Conservation (phyloP, 805 yeast genomes). For the Ogataea wickerhamii region DNA sequence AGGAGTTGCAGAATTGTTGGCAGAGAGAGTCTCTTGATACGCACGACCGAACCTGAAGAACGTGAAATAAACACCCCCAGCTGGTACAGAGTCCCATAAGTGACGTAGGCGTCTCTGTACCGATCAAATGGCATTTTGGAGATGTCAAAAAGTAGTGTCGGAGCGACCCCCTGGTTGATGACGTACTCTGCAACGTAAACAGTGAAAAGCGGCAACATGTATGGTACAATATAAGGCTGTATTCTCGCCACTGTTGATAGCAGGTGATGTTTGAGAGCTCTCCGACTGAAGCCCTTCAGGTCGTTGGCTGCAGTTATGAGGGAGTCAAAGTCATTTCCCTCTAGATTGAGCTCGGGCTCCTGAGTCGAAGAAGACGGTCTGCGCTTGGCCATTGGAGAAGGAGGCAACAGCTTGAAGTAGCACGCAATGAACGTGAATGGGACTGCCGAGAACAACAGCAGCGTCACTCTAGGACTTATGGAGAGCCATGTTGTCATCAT, state of each 20-base stretch:
- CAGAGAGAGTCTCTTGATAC: constrained; percentile 55
- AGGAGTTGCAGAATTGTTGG: constrained; percentile 64
- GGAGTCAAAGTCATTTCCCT: not conserved
- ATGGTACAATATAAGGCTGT: constrained; percentile 51
- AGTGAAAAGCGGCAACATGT: constrained; percentile 76
- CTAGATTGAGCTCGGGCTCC: constrained; percentile 3
- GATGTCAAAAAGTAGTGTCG: constrained; percentile 78
- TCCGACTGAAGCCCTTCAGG: not conserved
- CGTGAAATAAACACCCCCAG: constrained; percentile 90
- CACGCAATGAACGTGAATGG: constrained; percentile 29
- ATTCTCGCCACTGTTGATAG: constrained; percentile 32
- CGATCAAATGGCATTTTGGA: constrained; percentile 63
- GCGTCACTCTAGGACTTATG: constrained; percentile 48
- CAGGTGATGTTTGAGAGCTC: constrained; percentile 17
- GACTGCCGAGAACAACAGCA: constrained; percentile 50
- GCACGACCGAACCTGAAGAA: constrained; percentile 66
- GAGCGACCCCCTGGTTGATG: constrained; percentile 89
- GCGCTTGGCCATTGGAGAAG: constrained; percentile 1
- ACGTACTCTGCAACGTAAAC: constrained; percentile 86
- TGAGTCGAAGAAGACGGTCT: not conserved
- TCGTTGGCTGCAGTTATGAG: not conserved
- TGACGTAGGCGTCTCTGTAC: constrained; percentile 84
- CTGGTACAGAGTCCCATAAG: constrained; percentile 87
- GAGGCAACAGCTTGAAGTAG: constrained; percentile 29
- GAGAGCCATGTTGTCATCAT: constrained; percentile 66